These are phyloP conservation scores for Linaria vulgaris DNA, from an alignment of 257 asterid species.

Conservation along the genomic window DNA sequence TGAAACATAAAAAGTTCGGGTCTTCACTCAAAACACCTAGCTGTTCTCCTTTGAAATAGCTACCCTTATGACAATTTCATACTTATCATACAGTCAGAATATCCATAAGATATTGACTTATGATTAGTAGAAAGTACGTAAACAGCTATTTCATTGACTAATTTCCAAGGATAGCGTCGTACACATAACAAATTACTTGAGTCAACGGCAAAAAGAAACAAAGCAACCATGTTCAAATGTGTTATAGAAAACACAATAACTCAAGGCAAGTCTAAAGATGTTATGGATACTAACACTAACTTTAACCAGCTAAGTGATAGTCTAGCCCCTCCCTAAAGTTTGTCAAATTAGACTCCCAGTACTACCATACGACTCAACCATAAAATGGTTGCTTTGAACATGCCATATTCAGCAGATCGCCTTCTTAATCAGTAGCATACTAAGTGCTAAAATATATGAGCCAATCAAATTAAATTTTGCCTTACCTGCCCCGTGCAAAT, in stretches of 20 bases:
- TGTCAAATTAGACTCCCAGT: no score
- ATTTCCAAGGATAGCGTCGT: neutral
- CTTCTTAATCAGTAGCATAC: slow-evolving; percentile 2
- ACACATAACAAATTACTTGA: neutral
- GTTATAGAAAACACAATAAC: neutral
- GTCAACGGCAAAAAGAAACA: neutral
- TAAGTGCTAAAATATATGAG: slow-evolving; percentile 5
- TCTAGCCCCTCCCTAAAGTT: slow-evolving; percentile 5
- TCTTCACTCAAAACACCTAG: neutral
- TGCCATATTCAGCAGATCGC: slow-evolving; percentile 3
- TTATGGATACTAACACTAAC: slow-evolving; percentile 7
- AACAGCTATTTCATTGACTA: neutral
- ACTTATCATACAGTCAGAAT: neutral
- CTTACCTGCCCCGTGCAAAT: slow-evolving; percentile 85
- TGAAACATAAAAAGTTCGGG: neutral
- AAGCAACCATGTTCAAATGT: neutral
- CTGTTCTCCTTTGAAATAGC: slow-evolving; percentile 9
- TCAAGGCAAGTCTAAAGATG: slow-evolving; percentile 22
- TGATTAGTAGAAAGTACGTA: no score
- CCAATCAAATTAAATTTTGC: slow-evolving; percentile 1
- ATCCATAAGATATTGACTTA: no score
- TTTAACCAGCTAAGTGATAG: neutral
- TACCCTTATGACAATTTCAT: neutral
- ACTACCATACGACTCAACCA: neutral
- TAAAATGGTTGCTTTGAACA: neutral